Evolutionary conservation across 176 grass and related monocot genomes (phyloP), one percentile per base, ranked within the genome.

Genomic region (Tuctoria greenei): DNA sequence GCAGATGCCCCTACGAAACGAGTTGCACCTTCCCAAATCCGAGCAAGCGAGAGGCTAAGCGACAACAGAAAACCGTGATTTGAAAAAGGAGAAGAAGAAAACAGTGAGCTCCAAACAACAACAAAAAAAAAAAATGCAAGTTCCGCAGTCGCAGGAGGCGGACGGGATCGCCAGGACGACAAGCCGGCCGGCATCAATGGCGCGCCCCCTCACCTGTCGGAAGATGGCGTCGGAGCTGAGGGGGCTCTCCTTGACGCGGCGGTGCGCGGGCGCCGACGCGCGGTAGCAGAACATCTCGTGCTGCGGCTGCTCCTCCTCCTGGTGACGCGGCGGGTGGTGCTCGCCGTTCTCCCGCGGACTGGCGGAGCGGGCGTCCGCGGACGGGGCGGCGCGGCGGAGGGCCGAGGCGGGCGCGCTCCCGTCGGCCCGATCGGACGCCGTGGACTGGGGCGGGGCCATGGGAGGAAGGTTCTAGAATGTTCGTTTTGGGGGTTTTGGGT

Each of bases 161-260:
- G 15, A 18, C 1, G 47, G 15, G 72, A 69, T 26, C 38, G 14
- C 41, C 17, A 21, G 20, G 20, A 67, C 72, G 8, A 37, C 10
- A 60, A 80, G 27, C 0, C 1, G 16, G 27, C 0, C 1, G 16
- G 26, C 0, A 73, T 25, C 43, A 61, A 42, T 37, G 37, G 77
- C 40, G 61, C n/a, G 21, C 25, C 14, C 14, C 9, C 31, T 41
- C 17, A 98, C 95, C 89, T 98, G 95, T 20, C 45, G 86, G 81
- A 98, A 98, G 74, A 98, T 94, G 66, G 89, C 84, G 86, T 92
- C 91, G 42, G 91, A 94, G 79, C 95, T 98, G 54, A 98, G 79
- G 31, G 95, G 91, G 76, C 95, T 98, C 68, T 98, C 95, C 76
- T 83, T 98, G 66, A 98, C 83, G 28, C 60, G 73, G 39, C 82